A percentile compares a stretch with the other conserved stretches of the same genome.
These are phyloP conservation scores for Aphanoascus verrucosus DNA, from an alignment of 2,329 filamentous ascomycete genomes.

Conservation along the genomic window DNA sequence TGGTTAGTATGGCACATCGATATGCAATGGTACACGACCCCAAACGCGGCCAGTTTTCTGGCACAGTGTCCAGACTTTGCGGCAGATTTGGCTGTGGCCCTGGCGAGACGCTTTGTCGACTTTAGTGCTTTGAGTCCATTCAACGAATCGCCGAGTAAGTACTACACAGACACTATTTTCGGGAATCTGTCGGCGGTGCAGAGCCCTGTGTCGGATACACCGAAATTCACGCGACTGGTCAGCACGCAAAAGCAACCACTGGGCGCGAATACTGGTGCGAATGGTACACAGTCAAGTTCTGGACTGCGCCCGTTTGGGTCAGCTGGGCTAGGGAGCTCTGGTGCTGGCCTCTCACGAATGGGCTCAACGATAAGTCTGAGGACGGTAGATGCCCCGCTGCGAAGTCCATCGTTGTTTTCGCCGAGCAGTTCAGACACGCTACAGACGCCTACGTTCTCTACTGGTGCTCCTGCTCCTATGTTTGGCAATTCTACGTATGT, in stretches of 20 bases:
- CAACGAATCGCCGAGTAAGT: constrained; percentile 2
- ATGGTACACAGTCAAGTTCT: not conserved
- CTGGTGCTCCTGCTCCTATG: not conserved
- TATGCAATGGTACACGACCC: constrained; percentile 7
- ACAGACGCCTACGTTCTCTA: not conserved
- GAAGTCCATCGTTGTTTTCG: not conserved
- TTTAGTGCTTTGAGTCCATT: constrained; percentile 5
- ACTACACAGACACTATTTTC: not conserved
- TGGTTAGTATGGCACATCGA: constrained; percentile 11
- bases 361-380: not conserved
- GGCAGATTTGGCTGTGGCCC: constrained; percentile 5
- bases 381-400: too few relatives aligned
- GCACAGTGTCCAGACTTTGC: constrained; percentile 8
- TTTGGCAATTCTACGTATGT: not conserved
- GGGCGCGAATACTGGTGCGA: not conserved
- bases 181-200: not conserved
- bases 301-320: not conserved
- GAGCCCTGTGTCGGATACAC: not conserved
- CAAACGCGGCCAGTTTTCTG: not conserved
- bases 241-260: constrained; percentile 2
- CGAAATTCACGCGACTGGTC: not conserved
- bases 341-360: not conserved
- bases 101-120: constrained; percentile 1
- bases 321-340: not conserved
- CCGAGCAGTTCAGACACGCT: not conserved